Percentiles rank a stretch among this genome's conserved stretches.
phyloP scores from a whole-genome alignment of 2,329 filamentous ascomycete genomes.

The Fusarium tricinctum region DNA sequence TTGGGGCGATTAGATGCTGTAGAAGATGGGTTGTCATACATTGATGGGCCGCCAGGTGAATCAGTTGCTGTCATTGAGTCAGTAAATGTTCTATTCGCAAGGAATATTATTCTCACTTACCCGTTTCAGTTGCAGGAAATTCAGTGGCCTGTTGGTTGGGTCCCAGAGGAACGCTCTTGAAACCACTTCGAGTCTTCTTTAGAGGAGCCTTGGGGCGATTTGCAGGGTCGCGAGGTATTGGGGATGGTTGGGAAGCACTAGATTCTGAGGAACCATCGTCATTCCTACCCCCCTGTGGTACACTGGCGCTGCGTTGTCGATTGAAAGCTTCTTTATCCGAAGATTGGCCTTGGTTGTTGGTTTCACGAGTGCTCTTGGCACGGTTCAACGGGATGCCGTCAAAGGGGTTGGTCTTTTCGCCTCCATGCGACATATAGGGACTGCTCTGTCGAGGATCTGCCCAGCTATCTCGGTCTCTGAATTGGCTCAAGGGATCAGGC shows the following conservation, averaged over 20 bases:
- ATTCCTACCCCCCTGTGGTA: slow-evolving; percentile 46
- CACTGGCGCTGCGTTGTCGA: slow-evolving; percentile 53
- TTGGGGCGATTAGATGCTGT: slow-evolving; percentile 35
- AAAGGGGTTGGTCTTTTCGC: slow-evolving; percentile 72
- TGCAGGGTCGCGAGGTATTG: slow-evolving; percentile 31
- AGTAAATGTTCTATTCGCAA: not conserved
- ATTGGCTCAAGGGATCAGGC: slow-evolving; percentile 64
- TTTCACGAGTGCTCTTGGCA: slow-evolving; percentile 62
- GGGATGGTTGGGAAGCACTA: slow-evolving; percentile 9
- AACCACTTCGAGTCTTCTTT: slow-evolving; percentile 45
- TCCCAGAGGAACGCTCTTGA: slow-evolving; percentile 27
- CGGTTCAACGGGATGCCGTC: slow-evolving; percentile 62
- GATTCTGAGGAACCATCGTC: slow-evolving; percentile 12
- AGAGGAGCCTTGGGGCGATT: slow-evolving; percentile 46
- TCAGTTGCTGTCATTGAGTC: slow-evolving; percentile 28
- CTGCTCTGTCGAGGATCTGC: slow-evolving; percentile 68
- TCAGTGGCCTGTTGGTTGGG: slow-evolving; percentile 32
- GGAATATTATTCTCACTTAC: slow-evolving; percentile 23
- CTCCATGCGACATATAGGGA: slow-evolving; percentile 68
- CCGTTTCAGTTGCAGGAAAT: slow-evolving; percentile 16
- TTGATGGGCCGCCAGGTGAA: slow-evolving; percentile 56
- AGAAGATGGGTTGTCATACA: slow-evolving; percentile 59
- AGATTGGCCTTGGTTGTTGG: slow-evolving; percentile 48
- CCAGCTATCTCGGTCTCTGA: slow-evolving; percentile 58
- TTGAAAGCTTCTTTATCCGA: slow-evolving; percentile 43